phyloP scores from a whole-genome alignment of 1,139 yeast genomes.

The Zygoascus hellenicus region DNA sequence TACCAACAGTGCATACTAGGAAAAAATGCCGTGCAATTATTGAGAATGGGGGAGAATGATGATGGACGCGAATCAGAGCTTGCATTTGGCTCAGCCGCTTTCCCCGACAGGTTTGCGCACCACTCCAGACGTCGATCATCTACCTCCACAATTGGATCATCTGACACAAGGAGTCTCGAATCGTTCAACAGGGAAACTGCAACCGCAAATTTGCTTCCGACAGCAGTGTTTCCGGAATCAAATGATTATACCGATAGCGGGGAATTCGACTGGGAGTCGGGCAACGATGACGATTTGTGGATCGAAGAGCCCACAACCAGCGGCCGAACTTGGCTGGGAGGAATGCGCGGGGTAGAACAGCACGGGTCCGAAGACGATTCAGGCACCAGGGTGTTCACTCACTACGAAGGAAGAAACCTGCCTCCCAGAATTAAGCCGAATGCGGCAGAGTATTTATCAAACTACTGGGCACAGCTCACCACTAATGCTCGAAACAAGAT shows the following conservation, averaged over 20 bases:
- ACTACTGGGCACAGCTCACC: slow-evolving; percentile 22
- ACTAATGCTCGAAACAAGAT: slow-evolving; percentile 24
- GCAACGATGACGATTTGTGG: slow-evolving; percentile 10
- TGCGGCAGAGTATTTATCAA: slow-evolving; percentile 23
- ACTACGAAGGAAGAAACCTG: slow-evolving; percentile 10
- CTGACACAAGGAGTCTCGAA: slow-evolving; percentile 3
- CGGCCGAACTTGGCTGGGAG: background rate
- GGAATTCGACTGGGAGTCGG: slow-evolving; percentile 9
- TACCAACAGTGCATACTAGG: slow-evolving; percentile 30
- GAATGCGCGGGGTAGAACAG: background rate
- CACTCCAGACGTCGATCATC: slow-evolving; percentile 23
- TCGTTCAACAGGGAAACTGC: background rate
- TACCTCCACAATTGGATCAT: slow-evolving; percentile 21
- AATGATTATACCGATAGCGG: slow-evolving; percentile 10
- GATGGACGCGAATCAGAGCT: background rate
- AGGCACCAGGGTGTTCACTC: slow-evolving; percentile 8
- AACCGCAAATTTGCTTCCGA: background rate
- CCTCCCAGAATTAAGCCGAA: slow-evolving; percentile 11
- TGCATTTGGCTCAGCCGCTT: no score
- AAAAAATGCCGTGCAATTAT: background rate
- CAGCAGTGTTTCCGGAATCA: background rate
- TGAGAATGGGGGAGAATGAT: background rate
- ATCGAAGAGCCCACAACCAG: background rate
- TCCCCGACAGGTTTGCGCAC: no score
- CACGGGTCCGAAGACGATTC: background rate